Base-by-base conservation (phyloP, 1,284 basidiomycete genomes). In the Butyriboletus appendiculatus region DNA sequence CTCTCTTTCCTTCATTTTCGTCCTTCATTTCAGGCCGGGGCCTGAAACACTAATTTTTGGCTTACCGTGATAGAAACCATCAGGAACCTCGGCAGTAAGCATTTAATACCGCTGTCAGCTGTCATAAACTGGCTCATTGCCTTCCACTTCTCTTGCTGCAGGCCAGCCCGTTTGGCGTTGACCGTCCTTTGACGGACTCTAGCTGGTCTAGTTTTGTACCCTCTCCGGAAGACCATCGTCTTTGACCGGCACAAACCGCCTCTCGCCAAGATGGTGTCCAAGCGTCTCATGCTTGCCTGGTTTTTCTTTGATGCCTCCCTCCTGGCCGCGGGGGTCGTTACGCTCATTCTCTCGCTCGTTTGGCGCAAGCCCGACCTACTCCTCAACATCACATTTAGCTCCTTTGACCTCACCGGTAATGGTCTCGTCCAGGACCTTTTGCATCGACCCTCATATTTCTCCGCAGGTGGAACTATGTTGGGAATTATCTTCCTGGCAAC, bases 401-500 rank as follows among this genome's bases (percentile, higher is more conserved):
- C 71, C 11, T 65, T 75, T 48, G 80, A 90, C 60, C 73, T 92
- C 34, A 81, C 78, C 32, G 77, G 92, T 90, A 66, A 68, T 79
- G 12, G 24, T 56, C n/a, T 51, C 33, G 26, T 50, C 35, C 24
- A 14, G 15, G 14, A 10, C 26, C 5, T 30, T 30, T n/a, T 30
- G 33, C n/a, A 14, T 16, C 16, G 6, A 44, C 2, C 10, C 46
- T 42, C 22, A 56, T 50, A 8, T n/a, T 40, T 43, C 42, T 51
- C 28, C 57, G 4, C 45, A 93, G 92, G 82, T 58, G 92, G 88
- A 16, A 77, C 85, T 50, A 69, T 81, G n/a, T 68, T 94, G 50
- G 92, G 89, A 18, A 78, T 88, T 32, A 66, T 79, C 33, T 77
- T 94, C 50, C 69, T 89, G n/a, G 55, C 83, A 51, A 89, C 90